Evolutionary conservation across 495 filamentous ascomycete species (phyloP).

Genomic region (Podospora bellae-mahoneyi): DNA sequence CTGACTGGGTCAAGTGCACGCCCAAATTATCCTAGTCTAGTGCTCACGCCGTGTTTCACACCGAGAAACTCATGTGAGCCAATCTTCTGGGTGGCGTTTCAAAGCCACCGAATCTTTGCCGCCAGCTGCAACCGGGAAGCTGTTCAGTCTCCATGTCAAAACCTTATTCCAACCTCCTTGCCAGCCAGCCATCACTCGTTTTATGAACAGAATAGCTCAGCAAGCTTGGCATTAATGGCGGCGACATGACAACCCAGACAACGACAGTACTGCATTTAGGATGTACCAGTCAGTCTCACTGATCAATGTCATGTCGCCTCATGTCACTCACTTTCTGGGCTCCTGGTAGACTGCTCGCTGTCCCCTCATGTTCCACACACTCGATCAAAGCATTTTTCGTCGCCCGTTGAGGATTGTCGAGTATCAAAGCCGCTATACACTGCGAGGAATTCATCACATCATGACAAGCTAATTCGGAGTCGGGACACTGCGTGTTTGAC

Average conservation of each 20-base stretch:
- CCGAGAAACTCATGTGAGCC: neutral
- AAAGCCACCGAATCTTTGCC: too few species aligned
- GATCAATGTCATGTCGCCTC: neutral
- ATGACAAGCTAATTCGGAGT: constrained; percentile 2
- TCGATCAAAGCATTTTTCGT: neutral
- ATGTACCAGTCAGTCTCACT: neutral
- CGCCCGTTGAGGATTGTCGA: neutral
- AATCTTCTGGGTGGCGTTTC: neutral
- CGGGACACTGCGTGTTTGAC: neutral
- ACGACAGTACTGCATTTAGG: neutral
- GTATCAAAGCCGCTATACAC: neutral
- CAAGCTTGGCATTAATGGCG: neutral
- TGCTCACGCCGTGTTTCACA: neutral
- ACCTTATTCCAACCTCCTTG: neutral
- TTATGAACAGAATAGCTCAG: neutral
- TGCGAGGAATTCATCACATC: constrained; percentile 4
- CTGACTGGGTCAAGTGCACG: neutral
- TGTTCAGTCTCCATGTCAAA: neutral
- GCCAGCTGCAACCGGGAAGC: too few species aligned
- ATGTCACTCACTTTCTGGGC: neutral
- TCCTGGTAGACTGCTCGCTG: constrained; percentile 2
- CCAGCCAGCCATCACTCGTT: neutral
- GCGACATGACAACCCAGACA: neutral
- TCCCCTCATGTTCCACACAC: constrained; percentile 9
- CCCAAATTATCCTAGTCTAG: neutral